phyloP scores from a whole-genome alignment of 352 stramenopile species.

The Globisporangium recalcitrans region DNA sequence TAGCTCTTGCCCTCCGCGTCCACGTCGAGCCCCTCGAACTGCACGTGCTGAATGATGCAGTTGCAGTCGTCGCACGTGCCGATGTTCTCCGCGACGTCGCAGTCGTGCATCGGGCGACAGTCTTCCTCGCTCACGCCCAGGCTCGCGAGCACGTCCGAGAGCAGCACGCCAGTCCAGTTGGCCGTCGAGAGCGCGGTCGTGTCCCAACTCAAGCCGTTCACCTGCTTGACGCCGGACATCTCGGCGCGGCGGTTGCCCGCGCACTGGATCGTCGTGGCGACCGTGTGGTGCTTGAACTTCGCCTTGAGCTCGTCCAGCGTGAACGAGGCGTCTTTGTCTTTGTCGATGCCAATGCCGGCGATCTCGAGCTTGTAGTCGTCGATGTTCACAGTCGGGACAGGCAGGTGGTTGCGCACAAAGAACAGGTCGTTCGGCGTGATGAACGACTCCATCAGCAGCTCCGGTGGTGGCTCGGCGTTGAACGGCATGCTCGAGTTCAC shows the following conservation, averaged over 20 bases:
- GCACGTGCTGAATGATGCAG: conserved; percentile 76
- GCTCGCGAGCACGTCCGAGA: conserved; percentile 90
- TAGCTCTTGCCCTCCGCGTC: conserved; percentile 86
- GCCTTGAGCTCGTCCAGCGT: conserved; percentile 89
- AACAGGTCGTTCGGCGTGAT: conserved; percentile 96
- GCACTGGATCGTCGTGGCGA: conserved; percentile 96
- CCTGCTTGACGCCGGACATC: conserved; percentile 90
- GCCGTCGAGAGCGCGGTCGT: conserved; percentile 91
- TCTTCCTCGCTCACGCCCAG: conserved; percentile 82
- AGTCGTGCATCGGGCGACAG: conserved; percentile 46
- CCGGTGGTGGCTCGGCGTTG: conserved; percentile 91
- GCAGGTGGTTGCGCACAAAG: conserved; percentile 97
- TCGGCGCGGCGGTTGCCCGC: conserved; percentile 93
- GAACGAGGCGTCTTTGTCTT: conserved; percentile 36
- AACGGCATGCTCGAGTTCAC: conserved; percentile 93
- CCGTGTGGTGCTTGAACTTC: conserved; percentile 89
- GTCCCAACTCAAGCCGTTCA: conserved; percentile 84
- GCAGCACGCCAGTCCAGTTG: conserved; percentile 92
- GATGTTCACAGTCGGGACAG: conserved; percentile 87
- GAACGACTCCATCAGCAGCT: conserved; percentile 92
- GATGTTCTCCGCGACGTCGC: conserved; percentile 47
- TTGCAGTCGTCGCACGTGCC: conserved; percentile 53
- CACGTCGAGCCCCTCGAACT: conserved; percentile 76
- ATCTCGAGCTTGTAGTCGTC: conserved; percentile 68
- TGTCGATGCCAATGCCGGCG: conserved; percentile 48